Percentiles rank a stretch among this genome's conserved stretches.
Conservation (phyloP, 768 basidiomycete species). For the Boletus eberwhitei region DNA sequence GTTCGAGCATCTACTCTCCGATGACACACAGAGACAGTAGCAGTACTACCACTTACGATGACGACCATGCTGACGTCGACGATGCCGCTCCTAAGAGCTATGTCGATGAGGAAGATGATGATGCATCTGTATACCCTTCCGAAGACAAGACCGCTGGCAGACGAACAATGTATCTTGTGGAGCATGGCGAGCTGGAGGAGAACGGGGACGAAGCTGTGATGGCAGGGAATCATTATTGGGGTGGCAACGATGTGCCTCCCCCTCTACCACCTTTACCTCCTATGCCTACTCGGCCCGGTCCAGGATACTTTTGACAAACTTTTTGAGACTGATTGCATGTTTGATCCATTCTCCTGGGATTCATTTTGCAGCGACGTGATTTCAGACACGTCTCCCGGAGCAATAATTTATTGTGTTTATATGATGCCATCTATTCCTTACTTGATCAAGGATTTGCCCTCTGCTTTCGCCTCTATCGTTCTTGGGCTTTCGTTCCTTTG, state of each 20-base stretch:
- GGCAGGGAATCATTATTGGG: conserved; percentile 23
- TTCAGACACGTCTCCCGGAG: not conserved
- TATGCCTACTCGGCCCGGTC: conserved; percentile 18
- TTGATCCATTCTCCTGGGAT: conserved; percentile 10
- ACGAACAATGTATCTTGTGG: conserved; percentile 34
- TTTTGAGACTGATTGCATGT: not conserved
- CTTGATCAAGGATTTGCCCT: not conserved
- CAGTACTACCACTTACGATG: conserved; percentile 21
- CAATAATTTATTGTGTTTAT: conserved; percentile 33
- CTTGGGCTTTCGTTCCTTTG: conserved; percentile 11
- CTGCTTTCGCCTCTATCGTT: conserved; percentile 11
- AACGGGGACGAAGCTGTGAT: conserved; percentile 19
- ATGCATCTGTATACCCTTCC: conserved; percentile 28
- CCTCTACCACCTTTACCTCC: conserved; percentile 22
- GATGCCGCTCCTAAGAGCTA: conserved; percentile 7
- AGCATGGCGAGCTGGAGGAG: conserved; percentile 26
- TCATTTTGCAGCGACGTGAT: conserved; percentile 1
- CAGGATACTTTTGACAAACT: conserved; percentile 26
- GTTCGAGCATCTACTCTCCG: conserved; percentile 17
- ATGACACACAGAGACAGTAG: conserved; percentile 14
- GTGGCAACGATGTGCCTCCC: conserved; percentile 10
- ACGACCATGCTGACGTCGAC: conserved; percentile 22
- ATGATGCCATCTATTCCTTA: conserved; percentile 12
- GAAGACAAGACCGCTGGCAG: conserved; percentile 33
- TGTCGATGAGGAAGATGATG: conserved; percentile 25